These are phyloP conservation scores for Linnemannia zychae DNA, from an alignment of 192 early-diverging fungal species.

Conservation along the genomic window DNA sequence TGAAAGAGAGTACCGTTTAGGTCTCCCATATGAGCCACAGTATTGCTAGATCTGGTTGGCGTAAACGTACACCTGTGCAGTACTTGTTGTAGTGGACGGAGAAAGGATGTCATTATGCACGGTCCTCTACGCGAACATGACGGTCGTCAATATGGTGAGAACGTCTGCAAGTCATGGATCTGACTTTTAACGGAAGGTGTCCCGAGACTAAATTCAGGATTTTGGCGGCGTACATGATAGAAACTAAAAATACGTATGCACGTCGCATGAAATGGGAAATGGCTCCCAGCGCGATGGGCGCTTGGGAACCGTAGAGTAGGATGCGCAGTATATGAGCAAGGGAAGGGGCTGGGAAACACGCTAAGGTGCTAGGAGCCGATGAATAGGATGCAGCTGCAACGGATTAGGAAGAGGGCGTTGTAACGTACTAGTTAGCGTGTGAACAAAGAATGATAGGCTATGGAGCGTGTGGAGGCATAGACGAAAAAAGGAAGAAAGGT, in stretches of 20 bases:
- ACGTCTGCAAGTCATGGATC: neutral
- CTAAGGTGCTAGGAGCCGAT: neutral
- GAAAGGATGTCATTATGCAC: neutral
- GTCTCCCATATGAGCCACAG: neutral
- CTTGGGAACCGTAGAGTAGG: constrained; percentile 6
- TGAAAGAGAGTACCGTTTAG: no score
- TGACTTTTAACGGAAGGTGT: neutral
- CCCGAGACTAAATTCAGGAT: neutral
- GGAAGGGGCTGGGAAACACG: constrained; percentile 12
- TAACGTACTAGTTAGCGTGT: neutral
- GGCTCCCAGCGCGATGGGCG: neutral
- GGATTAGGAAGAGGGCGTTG: neutral
- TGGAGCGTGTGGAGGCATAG: neutral
- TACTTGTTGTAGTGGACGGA: neutral
- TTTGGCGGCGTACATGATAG: neutral
- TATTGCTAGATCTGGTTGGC: neutral
- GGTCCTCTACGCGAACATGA: neutral
- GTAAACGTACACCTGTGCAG: neutral
- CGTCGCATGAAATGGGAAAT: constrained; percentile 1
- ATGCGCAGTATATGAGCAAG: constrained; percentile 1
- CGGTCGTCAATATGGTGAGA: neutral
- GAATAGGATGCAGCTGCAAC: constrained; percentile 8
- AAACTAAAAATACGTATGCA: constrained; percentile 3
- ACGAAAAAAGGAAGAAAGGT: neutral
- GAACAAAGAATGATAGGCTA: constrained; percentile 9